A percentile compares a stretch with the other conserved stretches of the same genome.
phyloP scores from a whole-genome alignment of 805 yeast species.

The Torulaspora franciscae region DNA sequence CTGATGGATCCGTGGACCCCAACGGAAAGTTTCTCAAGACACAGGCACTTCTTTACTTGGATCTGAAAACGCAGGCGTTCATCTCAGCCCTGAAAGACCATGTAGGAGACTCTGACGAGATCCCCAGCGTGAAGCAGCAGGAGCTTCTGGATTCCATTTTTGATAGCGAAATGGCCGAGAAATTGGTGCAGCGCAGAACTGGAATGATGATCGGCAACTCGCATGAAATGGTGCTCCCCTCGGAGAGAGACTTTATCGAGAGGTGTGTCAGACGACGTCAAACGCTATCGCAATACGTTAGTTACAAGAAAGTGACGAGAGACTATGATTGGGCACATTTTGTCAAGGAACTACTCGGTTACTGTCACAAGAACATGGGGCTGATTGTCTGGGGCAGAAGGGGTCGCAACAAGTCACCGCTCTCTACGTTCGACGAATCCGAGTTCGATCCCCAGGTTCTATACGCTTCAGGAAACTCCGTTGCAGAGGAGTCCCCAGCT shows the following conservation, averaged over 20 bases:
- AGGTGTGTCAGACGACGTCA: conserved; percentile 70
- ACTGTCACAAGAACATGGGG: conserved; percentile 69
- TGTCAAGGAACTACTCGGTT: conserved; percentile 71
- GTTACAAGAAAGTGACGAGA: conserved; percentile 52
- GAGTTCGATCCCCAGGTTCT: conserved; percentile 27
- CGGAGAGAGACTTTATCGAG: conserved; percentile 72
- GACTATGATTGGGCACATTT: conserved; percentile 85
- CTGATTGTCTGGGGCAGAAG: conserved; percentile 65
- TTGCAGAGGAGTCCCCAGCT: conserved; percentile 8
- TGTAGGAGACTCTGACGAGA: conserved; percentile 11
- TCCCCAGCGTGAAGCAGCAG: conserved; percentile 20
- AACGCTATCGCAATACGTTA: conserved; percentile 45
- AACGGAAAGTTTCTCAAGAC: conserved; percentile 62
- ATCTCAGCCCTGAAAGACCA: conserved; percentile 70
- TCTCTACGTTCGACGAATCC: conserved; percentile 21
- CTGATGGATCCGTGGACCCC: conserved; percentile 20
- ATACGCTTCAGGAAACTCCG: conserved; percentile 22
- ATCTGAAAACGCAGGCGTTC: conserved; percentile 91
- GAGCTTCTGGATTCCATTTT: conserved; percentile 73
- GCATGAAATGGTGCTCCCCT: conserved; percentile 53
- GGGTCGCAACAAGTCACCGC: conserved; percentile 34
- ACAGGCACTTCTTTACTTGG: conserved; percentile 75
- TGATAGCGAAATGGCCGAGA: conserved; percentile 53
- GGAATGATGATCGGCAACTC: conserved; percentile 10
- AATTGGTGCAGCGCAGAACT: conserved; percentile 30